phyloP scores from a whole-genome alignment of 495 filamentous ascomycete genomes.

The Chaetomium tenue region DNA sequence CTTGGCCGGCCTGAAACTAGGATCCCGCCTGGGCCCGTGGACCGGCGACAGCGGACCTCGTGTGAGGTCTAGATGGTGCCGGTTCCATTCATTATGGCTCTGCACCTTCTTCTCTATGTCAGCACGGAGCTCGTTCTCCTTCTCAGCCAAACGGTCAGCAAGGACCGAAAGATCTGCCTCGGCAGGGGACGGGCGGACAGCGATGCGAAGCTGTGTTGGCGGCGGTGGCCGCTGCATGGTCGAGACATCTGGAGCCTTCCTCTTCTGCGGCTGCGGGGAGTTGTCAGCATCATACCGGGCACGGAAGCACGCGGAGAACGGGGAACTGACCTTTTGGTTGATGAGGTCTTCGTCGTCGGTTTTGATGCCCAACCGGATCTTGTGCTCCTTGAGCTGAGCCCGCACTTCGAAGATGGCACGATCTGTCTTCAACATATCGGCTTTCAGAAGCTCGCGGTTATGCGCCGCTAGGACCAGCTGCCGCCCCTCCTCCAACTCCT shows the following conservation, averaged over 20 bases:
- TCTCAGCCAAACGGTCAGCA: conserved; percentile 73
- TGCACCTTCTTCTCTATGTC: conserved; percentile 77
- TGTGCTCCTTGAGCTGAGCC: conserved; percentile 74
- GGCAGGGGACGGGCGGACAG: conserved; percentile 66
- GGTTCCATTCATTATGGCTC: conserved; percentile 85
- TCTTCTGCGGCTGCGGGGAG: conserved; percentile 62
- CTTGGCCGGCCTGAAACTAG: conserved; percentile 66
- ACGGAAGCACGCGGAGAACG: not conserved
- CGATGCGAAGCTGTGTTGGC: conserved; percentile 58
- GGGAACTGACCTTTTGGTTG: conserved; percentile 77
- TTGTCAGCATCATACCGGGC: conserved; percentile 41
- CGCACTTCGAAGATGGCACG: conserved; percentile 77
- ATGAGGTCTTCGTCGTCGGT: conserved; percentile 91
- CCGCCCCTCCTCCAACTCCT: conserved; percentile 86
- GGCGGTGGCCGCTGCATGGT: conserved; percentile 54
- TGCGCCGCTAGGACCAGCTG: conserved; percentile 73
- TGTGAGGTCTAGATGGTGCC: conserved; percentile 79
- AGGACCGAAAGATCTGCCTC: conserved; percentile 75
- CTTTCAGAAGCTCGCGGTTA: conserved; percentile 73
- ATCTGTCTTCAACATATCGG: conserved; percentile 71
- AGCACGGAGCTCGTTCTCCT: conserved; percentile 71
- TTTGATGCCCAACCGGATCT: conserved; percentile 85
- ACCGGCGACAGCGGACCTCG: conserved; percentile 75
- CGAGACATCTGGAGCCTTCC: conserved; percentile 59
- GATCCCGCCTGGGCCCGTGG: conserved; percentile 59